Evolutionary conservation across 2,329 filamentous ascomycete genomes (phyloP), one percentile per base, ranked within the genome.

Genomic region (Pseudocercospora vitis): DNA sequence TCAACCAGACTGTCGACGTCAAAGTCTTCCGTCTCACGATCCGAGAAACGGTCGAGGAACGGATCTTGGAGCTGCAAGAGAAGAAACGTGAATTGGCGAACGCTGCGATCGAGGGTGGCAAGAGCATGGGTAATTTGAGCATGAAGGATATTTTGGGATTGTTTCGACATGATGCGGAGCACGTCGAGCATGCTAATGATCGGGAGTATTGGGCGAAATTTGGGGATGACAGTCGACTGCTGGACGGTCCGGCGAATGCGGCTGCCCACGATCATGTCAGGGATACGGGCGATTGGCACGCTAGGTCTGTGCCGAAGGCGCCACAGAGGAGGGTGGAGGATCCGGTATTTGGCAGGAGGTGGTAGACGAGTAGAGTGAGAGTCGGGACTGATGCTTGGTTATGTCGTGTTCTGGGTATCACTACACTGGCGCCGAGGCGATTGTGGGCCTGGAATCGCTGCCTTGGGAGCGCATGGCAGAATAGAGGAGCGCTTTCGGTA

Each of bases 11-110:
- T 1, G 81, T 92, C 33, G 91, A 97, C 68, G 94, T 99, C 28
- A 84, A 92, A 52, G 90, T 99, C 59, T 99, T 96, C 78, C 95
- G 94, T 66, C 83, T 99, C 65, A 96, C 91, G 2, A 86, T 99
- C 57, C 82, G 83, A 61, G 81, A 87, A 61, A 91, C 88, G 0
- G 92, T 99, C 52, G 94, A 99, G 76, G 91, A 92, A 72, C 85
- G 91, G 53, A 99, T 99, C 64, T 77, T 97, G n/a, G 89, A 88
- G 57, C 81, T 99, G 18, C 94, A 99, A 73, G 87, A 96, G 59
- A 90, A 91, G 73, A 99, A 99, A 76, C 84, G 94, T 8, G 84
- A 90, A 64, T 81, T 99, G 9, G 92, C 94, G n/a, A 86, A 90
- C 66, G 86, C 91, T 57, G 89, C 94, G 9, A 94, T 99, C 54